Evolutionary conservation across 129 eudicot genomes (phyloP), one percentile per base, ranked within the genome.

Genomic region (Arctium lappa): DNA sequence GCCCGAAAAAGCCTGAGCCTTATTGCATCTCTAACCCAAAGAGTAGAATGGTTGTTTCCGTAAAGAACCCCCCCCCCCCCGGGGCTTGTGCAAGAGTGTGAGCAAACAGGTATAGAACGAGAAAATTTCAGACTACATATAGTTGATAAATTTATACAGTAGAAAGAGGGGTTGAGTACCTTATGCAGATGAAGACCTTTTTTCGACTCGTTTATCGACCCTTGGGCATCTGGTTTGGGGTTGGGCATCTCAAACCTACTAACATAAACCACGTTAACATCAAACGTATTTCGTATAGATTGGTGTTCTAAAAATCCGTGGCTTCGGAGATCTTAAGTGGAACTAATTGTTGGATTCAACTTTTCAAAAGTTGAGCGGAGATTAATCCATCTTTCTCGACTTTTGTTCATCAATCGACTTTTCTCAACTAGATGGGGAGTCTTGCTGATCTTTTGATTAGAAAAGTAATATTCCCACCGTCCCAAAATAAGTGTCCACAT

Each of bases 191-290:
- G 60, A 80, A 33, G 53, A 53, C 56, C 46, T 5, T 71, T 40
- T 48, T 34, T 40, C 3, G 77, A 10, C 33, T 29, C 82, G 5
- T 40, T 69, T 40, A 3, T 4, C 18, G 84, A 73, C 16, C n/a
- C 74, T n/a, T 2, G 18, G 48, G 48, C 9, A 62, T 62, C 46
- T 22, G 42, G 37, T 72, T 60, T 56, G 32, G 40, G 56, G 7
- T 53, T 22, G 31, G 72, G 31, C 48, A 30, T 29, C 71, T 73
- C 66, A 73, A 73, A 62, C 85, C 85, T 81, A 81, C 46, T 56
- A 56, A 33, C 13, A 30, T 12, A 38, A 5, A 37, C 34, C 22
- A 31, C 31, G 3, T 9, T 22, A 27, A 66, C 40, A 79, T 3
- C 36, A 33, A 71, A 70, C 70, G 3, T 72, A 78, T 38, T 33